Evolutionary conservation across 352 stramenopile species (phyloP).

Genomic region (Pythium rishiriense): DNA sequence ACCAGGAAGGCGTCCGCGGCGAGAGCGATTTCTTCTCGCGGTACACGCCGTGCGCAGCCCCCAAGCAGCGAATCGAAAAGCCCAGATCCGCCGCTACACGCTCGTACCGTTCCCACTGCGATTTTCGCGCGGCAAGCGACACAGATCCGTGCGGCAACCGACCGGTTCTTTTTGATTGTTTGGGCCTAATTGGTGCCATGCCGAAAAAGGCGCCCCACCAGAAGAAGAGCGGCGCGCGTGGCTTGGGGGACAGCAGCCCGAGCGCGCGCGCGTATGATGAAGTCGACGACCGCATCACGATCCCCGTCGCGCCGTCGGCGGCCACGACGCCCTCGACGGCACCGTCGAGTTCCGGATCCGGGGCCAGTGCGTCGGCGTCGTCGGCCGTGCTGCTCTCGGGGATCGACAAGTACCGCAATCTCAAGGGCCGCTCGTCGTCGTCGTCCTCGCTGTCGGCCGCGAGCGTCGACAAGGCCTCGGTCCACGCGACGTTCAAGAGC

Average conservation of each 20-base stretch:
- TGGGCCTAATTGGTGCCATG: not conserved
- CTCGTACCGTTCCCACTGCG: not conserved
- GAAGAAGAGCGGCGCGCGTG: constrained; percentile 5
- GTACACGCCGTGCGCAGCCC: not conserved
- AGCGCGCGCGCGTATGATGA: constrained; percentile 36
- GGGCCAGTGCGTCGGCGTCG: constrained; percentile 8
- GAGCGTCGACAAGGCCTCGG: constrained; percentile 10
- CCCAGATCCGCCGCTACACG: constrained; percentile 6
- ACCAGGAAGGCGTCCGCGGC: constrained; percentile 1
- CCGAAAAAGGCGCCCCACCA: constrained; percentile 17
- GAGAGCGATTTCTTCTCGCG: constrained; percentile 12
- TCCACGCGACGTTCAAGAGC: constrained; percentile 29
- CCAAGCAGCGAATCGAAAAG: not conserved
- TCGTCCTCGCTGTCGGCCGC: constrained; percentile 2
- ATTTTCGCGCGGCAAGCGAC: not conserved
- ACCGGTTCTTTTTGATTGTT: not conserved
- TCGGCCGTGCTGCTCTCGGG: constrained; percentile 46
- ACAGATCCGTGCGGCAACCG: not conserved
- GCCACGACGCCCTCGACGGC: constrained; percentile 20
- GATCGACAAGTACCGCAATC: constrained; percentile 65
- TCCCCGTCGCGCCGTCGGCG: constrained; percentile 39
- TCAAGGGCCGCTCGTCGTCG: constrained; percentile 26
- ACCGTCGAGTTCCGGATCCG: constrained; percentile 21
- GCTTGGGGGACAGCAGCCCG: not conserved
- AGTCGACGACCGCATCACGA: constrained; percentile 73